Base-by-base conservation (phyloP, 345 rosid genomes). In the Eucalyptus marginata region DNA sequence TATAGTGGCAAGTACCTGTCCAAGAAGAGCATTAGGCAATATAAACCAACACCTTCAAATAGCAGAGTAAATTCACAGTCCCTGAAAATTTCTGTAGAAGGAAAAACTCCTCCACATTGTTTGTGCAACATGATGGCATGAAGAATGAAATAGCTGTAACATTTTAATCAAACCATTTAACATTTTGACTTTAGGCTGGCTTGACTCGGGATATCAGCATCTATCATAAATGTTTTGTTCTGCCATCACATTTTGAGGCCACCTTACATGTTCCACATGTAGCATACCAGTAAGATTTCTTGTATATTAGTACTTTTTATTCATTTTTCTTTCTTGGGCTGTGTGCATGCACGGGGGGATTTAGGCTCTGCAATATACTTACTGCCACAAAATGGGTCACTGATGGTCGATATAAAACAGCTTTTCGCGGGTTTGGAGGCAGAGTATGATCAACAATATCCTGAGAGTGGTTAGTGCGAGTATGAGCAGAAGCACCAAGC, bases 311-410 rank as follows among this genome's bases (percentile, higher is more conserved):
- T 11, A 40, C 27, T 76, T 40, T 40, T 76, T 36, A 76, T 20
- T 36, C 47, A 76, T 76, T 36, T 76, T 36, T 36, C 14, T 36
- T 36, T 40, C 14, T 76, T 5, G 84, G 46, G 47, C 47, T 20
- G 47, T 40, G 87, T 86, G 56, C n/a, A 51, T 50, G 87, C 66
- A 2, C 33, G 18, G 47, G 46, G 15, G 47, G 47, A 76, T 40
- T 40, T 76, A 76, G 47, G 86, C 44, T 86, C 88, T 83, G 84
- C 13, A 76, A 76, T 36, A 87, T 86, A 95, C 99, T 92, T 90
- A 97, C 99, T 89, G 99, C 99, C 92, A 97, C 91, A 90, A 96
- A 92, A 93, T 97, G 97, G 33, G 99, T 96, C 66, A 94, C 91
- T 13, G 99, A 95, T 89, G 98, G 99, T 88, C 96, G 98, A 94